Conservation (phyloP, 495 filamentous ascomycete species). For the Aspergillus sparsus region DNA sequence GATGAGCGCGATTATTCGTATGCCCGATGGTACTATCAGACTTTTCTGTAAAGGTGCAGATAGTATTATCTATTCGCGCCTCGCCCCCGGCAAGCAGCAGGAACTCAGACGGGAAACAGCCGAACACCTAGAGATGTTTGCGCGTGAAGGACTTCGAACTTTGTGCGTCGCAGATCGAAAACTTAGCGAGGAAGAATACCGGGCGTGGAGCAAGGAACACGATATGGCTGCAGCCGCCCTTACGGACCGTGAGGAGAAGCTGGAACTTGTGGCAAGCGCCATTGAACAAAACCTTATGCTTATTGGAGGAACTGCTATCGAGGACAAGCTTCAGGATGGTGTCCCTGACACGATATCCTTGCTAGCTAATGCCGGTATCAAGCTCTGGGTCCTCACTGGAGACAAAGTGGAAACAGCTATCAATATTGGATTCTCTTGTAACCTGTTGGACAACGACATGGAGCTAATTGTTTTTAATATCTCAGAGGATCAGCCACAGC, state of each 20-base stretch:
- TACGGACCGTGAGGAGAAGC: conserved; percentile 86
- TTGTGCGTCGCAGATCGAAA: conserved; percentile 90
- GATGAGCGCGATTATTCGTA: conserved; percentile 96
- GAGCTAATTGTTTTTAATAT: conserved; percentile 91
- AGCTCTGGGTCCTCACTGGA: conserved; percentile 98
- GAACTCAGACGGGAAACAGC: conserved; percentile 82
- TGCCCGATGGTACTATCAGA: conserved; percentile 90
- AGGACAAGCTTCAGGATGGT: conserved; percentile 95
- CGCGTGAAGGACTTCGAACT: conserved; percentile 90
- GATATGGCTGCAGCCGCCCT: conserved; percentile 85
- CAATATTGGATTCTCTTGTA: conserved; percentile 99
- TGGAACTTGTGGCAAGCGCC: conserved; percentile 83
- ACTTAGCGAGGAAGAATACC: conserved; percentile 84
- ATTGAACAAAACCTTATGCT: conserved; percentile 91
- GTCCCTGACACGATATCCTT: conserved; percentile 96
- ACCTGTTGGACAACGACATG: conserved; percentile 96
- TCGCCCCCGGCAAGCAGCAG: conserved; percentile 80
- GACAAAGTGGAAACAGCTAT: conserved; percentile 99
- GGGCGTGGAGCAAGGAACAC: conserved; percentile 79
- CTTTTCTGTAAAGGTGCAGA: conserved; percentile 98
- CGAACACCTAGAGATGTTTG: conserved; percentile 94
- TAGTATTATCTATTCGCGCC: conserved; percentile 92
- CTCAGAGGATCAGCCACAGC: conserved; percentile 65
- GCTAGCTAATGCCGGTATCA: conserved; percentile 92
- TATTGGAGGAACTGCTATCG: conserved; percentile 94